Evolutionary conservation across 75 land plant species (phyloP).

Genomic region (Picea sitchensis): DNA sequence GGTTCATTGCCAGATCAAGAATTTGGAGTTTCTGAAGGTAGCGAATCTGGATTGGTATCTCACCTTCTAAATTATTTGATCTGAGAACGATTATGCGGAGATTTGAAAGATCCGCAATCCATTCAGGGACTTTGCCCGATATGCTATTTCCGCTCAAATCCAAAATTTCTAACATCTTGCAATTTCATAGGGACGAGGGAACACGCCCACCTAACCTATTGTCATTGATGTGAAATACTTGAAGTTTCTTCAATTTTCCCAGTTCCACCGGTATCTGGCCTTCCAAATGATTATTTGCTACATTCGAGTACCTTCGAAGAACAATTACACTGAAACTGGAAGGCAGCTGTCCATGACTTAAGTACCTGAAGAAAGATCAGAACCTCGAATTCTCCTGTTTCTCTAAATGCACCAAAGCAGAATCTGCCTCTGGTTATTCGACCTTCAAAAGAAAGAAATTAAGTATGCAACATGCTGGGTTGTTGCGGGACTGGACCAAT

Average conservation of each 20-base stretch:
- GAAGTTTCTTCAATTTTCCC: neutral
- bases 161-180: neutral
- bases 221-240: neutral
- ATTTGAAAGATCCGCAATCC: neutral
- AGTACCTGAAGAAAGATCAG: neutral
- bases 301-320: neutral
- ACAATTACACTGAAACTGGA: neutral
- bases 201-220: neutral
- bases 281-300: neutral
- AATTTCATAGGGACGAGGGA: neutral
- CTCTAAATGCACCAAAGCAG: neutral
- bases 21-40: neutral
- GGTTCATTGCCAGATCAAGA: conserved; percentile 4
- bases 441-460: neutral
- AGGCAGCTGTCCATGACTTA: neutral
- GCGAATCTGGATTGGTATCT: neutral
- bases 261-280: neutral
- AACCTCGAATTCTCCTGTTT: neutral
- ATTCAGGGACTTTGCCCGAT: neutral
- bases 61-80: neutral
- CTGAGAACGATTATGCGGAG: neutral
- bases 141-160: neutral
- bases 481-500: neutral
- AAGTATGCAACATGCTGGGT: neutral
- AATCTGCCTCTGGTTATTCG: neutral